Base-by-base conservation (phyloP, 176 grass and related monocot species). In the Neostapfia colusana region DNA sequence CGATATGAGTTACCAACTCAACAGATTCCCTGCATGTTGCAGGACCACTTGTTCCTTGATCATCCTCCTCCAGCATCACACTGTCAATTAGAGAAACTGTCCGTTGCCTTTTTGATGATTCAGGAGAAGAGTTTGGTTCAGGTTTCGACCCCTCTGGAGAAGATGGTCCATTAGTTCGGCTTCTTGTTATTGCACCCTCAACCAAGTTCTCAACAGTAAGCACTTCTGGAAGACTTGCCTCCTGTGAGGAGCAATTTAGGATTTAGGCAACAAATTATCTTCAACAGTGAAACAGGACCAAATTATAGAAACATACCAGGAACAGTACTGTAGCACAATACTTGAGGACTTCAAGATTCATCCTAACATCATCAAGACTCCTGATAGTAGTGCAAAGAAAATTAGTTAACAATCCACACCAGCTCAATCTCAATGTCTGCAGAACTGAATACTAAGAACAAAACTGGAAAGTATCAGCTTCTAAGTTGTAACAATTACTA, bases 341-440 rank as follows among this genome's bases (percentile, higher is more conserved):
- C 57, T 98, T 98, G 54, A 98, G 73, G 86, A 98, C 89, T 77
- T 90, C 86, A 64, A 98, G 64, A 73, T 98, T 98, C 95, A 98
- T 94, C 23, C 82, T 90, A 62, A 95, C 87, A 94, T 98, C 91
- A 88, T 98, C 95, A 63, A 98, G 80, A 79, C 95, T 98, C 87
- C 95, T 98, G 73, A 50, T 44, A 26, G 31, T 44, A 76, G 74
- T 49, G 13, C 23, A 65, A n/a, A 65, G 27, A 20, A 75, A 76
- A 31, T 57, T 39, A 76, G 42, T 78, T 74, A 18, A 58, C 49
- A 7, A 51, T 24, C 31, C 4, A 41, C 35, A 75, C 37, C n/a
- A 79, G 16, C 26, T 79, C 67, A 35, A 8, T 45, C 26, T 79
- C 67, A 35, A 8, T 45, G 67, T 60, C 6, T 13, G 11, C 41